A percentile compares a stretch with the other conserved stretches of the same genome.
Evolutionary conservation across 345 rosid genomes (phyloP).

Genomic region (Arabidopsis arenosa): DNA sequence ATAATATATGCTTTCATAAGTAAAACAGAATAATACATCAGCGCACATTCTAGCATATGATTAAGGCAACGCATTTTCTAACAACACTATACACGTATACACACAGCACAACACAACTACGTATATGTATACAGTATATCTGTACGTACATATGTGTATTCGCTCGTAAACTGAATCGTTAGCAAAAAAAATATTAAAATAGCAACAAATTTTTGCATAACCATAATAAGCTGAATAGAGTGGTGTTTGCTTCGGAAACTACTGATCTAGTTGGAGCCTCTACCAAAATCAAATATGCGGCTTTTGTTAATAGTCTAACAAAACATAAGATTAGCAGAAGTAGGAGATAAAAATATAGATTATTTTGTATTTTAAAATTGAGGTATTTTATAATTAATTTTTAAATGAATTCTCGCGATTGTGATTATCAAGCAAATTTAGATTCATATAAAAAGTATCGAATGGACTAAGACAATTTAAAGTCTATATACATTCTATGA

Average conservation of each 20-base stretch:
- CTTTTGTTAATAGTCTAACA: background rate
- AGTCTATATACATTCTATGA: background rate
- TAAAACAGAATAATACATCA: conserved; percentile 29
- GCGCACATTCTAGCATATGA: conserved; percentile 39
- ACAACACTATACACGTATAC: background rate
- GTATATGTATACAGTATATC: background rate
- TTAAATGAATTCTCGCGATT: too few species aligned
- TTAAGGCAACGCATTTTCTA: conserved; percentile 40
- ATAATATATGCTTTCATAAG: conserved; percentile 18
- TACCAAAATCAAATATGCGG: too few species aligned
- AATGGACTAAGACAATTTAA: too few species aligned
- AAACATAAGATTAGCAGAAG: background rate
- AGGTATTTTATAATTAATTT: too few species aligned
- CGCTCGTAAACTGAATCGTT: background rate
- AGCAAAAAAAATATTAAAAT: background rate
- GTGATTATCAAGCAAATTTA: background rate
- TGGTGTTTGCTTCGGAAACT: too few species aligned
- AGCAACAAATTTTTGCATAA: too few species aligned
- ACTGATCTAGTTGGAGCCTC: too few species aligned
- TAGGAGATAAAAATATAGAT: background rate
- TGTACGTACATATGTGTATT: conserved; percentile 6
- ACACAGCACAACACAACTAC: too few species aligned
- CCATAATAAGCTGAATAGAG: too few species aligned
- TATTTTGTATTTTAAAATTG: too few species aligned
- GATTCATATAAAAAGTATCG: too few species aligned